Evolutionary conservation across 2,329 filamentous ascomycete species (phyloP).

Genomic region (Alternaria longipes): DNA sequence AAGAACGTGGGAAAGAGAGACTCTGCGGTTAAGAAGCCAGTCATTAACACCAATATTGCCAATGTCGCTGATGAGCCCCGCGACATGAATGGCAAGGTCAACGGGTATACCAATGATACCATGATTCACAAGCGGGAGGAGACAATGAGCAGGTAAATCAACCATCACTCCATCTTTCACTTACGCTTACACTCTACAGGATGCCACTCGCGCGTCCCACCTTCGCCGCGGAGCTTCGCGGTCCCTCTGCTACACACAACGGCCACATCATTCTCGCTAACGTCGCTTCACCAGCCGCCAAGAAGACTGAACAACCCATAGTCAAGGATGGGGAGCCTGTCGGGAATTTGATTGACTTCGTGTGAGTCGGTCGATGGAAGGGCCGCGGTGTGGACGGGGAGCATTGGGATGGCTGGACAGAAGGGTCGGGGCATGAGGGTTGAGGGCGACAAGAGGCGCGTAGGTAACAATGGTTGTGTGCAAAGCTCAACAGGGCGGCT

Average conservation of each 20-base stretch:
- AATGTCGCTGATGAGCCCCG: background rate
- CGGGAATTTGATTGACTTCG: conserved; percentile 1
- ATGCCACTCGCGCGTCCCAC: conserved; percentile 8
- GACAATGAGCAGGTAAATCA: conserved; percentile 16
- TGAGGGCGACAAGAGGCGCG: no score
- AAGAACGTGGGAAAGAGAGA: background rate
- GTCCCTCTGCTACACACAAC: conserved; percentile 8
- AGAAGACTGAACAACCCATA: background rate
- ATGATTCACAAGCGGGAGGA: conserved; percentile 5
- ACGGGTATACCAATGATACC: background rate
- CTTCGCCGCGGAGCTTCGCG: conserved; percentile 23
- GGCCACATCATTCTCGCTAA: conserved; percentile 26
- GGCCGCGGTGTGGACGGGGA: background rate
- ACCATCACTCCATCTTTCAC: no score
- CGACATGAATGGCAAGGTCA: background rate
- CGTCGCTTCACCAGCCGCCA: background rate
- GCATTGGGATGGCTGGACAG: background rate
- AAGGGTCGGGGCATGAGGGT: background rate
- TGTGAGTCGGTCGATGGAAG: background rate
- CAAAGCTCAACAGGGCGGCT: no score
- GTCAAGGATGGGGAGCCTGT: conserved; percentile 7
- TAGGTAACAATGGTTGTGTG: no score
- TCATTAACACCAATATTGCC: background rate
- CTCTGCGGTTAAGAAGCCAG: rapidly evolving
- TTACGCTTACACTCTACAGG: background rate